These are phyloP conservation scores for Chaetomidium leptoderma DNA, from an alignment of 495 filamentous ascomycete genomes.

Conservation along the genomic window DNA sequence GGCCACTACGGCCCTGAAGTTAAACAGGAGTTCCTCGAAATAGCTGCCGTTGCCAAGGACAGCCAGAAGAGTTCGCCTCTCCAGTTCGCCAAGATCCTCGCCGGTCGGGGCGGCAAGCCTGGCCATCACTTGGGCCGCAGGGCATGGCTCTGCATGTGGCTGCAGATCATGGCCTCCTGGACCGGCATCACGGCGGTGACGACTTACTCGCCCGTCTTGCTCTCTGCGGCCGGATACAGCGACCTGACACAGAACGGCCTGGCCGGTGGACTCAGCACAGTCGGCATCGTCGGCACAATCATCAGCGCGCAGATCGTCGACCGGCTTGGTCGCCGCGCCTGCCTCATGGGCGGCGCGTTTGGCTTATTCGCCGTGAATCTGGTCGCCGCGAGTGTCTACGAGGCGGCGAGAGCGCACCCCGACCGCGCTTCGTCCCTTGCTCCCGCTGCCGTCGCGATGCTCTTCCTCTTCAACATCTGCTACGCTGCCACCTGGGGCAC, in stretches of 20 bases:
- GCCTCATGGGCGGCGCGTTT: conserved; percentile 16
- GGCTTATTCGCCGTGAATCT: conserved; percentile 17
- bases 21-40: conserved; percentile 3
- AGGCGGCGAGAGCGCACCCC: conserved; percentile 13
- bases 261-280: conserved; percentile 16
- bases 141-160: conserved; percentile 48
- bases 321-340: conserved; percentile 18
- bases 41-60: conserved; percentile 1
- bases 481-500: conserved; percentile 22
- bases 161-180: conserved; percentile 73
- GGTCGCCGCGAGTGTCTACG: conserved; percentile 15
- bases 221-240: conserved; percentile 31
- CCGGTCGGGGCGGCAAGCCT: conserved; percentile 7
- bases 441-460: conserved; percentile 21
- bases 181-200: conserved; percentile 69
- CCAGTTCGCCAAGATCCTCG: conserved; percentile 8
- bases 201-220: conserved; percentile 62
- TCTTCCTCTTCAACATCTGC: conserved; percentile 20
- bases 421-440: conserved; percentile 17
- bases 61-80: conserved; percentile 7
- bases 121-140: conserved; percentile 16
- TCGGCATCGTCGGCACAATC: conserved; percentile 21
- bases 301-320: conserved; percentile 22
- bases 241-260: conserved; percentile 19
- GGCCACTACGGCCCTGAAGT: conserved; percentile 2